These are phyloP conservation scores for Botrytis elliptica DNA, from an alignment of 2,329 filamentous ascomycete genomes.

Conservation along the genomic window DNA sequence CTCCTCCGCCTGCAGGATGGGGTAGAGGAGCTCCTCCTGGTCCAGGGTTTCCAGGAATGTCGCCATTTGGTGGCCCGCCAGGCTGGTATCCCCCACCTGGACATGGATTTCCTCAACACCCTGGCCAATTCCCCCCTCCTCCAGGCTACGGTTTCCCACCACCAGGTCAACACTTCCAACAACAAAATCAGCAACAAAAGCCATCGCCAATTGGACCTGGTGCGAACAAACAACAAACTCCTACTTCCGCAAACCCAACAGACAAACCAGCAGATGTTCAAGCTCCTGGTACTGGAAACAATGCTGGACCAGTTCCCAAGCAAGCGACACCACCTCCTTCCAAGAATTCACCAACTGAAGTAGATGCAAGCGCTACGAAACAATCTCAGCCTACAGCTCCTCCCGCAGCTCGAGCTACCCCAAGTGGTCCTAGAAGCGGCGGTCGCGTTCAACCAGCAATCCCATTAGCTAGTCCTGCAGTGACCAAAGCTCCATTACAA, in stretches of 20 bases:
- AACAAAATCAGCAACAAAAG: constrained; percentile 40
- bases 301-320: constrained; percentile 41
- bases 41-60: constrained; percentile 68
- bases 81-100: constrained; percentile 77
- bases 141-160: constrained; percentile 49
- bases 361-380: constrained; percentile 45
- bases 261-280: constrained; percentile 44
- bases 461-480: constrained; percentile 51
- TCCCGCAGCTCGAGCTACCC: constrained; percentile 26
- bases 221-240: constrained; percentile 48
- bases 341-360: constrained; percentile 59
- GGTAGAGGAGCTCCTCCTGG: constrained; percentile 55
- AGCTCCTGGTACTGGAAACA: constrained; percentile 45
- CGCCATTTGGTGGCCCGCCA: constrained; percentile 67
- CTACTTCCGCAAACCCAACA: constrained; percentile 44
- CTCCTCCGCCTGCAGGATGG: constrained; percentile 50
- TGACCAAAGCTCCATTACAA: constrained; percentile 42
- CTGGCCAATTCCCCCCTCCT: constrained; percentile 49
- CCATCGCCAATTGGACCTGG: constrained; percentile 53
- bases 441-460: constrained; percentile 63
- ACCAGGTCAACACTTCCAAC: constrained; percentile 59
- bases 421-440: constrained; percentile 45
- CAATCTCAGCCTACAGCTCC: constrained; percentile 25
- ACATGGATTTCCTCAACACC: constrained; percentile 67
- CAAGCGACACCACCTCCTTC: constrained; percentile 60